phyloP scores from a whole-genome alignment of 139 green algal genomes.

The Coelastrella sp. region DNA sequence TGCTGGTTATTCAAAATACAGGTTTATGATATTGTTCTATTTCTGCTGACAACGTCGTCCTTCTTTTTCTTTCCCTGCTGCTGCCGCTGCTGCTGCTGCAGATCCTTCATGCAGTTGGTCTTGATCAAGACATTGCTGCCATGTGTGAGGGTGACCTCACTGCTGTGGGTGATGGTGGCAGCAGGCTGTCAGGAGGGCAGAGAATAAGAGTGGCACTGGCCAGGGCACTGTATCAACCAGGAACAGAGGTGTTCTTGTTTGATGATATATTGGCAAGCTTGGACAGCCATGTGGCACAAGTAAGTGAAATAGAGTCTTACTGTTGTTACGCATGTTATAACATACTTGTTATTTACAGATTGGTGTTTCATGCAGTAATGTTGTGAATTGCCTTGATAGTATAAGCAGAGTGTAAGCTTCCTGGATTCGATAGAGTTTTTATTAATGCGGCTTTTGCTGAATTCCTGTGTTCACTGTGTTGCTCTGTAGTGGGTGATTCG shows the following conservation, averaged over 20 bases:
- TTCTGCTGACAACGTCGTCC: too few species aligned
- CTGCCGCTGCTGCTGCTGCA: too few species aligned
- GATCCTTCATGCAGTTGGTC: constrained; percentile 56
- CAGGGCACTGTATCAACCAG: constrained; percentile 74
- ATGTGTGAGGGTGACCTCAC: constrained; percentile 70
- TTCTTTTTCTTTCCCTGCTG: too few species aligned
- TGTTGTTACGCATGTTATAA: too few species aligned
- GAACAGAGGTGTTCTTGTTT: constrained; percentile 58
- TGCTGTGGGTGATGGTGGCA: constrained; percentile 66
- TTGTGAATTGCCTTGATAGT: too few species aligned
- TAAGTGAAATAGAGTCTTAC: too few species aligned
- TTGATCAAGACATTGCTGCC: constrained; percentile 69
- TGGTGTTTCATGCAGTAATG: too few species aligned
- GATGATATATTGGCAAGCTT: constrained; percentile 81
- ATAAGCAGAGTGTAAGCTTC: too few species aligned
- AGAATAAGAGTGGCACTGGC: constrained; percentile 63
- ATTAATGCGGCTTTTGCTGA: constrained; percentile 12
- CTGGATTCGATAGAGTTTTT: not conserved
- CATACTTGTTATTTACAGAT: too few species aligned
- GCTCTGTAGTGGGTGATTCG: constrained; percentile 32
- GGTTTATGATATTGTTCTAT: too few species aligned
- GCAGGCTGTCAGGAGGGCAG: constrained; percentile 60
- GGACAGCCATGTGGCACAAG: constrained; percentile 65
- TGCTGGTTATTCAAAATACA: too few species aligned
- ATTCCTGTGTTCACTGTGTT: too few species aligned